Evolutionary conservation across 2,329 filamentous ascomycete species (phyloP).

Genomic region (Fusarium tricinctum): DNA sequence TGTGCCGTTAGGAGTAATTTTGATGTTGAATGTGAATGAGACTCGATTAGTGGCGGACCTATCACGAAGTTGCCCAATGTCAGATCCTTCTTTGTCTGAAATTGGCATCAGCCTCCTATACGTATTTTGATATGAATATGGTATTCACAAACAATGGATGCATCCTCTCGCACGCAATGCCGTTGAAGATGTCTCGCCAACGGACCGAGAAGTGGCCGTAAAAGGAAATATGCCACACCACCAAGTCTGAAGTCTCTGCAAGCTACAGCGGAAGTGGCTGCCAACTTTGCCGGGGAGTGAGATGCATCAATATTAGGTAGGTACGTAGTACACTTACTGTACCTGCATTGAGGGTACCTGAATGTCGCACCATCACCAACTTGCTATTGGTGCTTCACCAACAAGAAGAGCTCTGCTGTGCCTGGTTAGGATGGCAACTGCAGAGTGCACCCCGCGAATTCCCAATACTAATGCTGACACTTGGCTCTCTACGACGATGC

Average conservation of each 20-base stretch:
- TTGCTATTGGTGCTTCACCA: slow-evolving; percentile 5
- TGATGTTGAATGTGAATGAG: not conserved
- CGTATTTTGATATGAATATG: not conserved
- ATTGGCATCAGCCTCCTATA: not conserved
- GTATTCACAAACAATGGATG: slow-evolving; percentile 2
- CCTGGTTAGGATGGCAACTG: slow-evolving; percentile 8
- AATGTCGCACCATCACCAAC: slow-evolving; percentile 21
- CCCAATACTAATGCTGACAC: not conserved
- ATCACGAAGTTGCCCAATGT: not conserved
- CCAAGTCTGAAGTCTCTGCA: slow-evolving; percentile 18
- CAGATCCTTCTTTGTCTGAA: not conserved
- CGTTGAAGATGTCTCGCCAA: slow-evolving; percentile 13
- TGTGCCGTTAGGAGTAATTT: not conserved
- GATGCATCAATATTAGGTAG: not conserved
- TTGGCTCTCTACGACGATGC: slow-evolving; percentile 11
- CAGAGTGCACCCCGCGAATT: not conserved
- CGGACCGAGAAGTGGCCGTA: slow-evolving; percentile 20
- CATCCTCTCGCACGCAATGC: slow-evolving; percentile 14
- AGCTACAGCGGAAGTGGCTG: slow-evolving; percentile 30
- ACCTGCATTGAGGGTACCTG: slow-evolving; percentile 24
- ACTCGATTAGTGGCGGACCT: slow-evolving; percentile 4
- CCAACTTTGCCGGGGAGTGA: slow-evolving; percentile 13
- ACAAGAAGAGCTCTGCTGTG: not conserved
- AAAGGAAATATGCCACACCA: slow-evolving; percentile 34
- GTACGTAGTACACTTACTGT: not conserved